phyloP scores from a whole-genome alignment of 441 rosid species.

The Sinapis alba region DNA sequence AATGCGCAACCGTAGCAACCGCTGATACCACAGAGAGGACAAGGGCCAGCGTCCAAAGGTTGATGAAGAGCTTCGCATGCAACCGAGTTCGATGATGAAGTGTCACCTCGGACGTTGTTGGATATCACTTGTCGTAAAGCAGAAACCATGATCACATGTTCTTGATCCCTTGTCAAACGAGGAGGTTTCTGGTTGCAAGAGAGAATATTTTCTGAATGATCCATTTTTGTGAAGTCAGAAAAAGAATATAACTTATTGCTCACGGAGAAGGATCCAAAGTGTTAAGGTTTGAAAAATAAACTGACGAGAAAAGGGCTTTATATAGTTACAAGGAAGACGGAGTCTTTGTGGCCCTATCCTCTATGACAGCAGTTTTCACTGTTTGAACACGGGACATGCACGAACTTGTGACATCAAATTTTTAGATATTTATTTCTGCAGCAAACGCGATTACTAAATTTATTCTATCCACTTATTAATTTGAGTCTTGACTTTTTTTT shows the following conservation, averaged over 20 bases:
- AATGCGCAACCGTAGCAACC: neutral
- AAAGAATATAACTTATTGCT: neutral
- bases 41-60: neutral
- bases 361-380: neutral
- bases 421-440: neutral
- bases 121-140: neutral
- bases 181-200: neutral
- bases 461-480: neutral
- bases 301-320: neutral
- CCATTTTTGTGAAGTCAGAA: neutral
- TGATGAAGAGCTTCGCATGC: neutral
- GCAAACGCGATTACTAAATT: neutral
- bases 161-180: slow-evolving; percentile 1
- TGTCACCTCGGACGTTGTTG: neutral
- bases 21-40: neutral
- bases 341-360: neutral
- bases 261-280: neutral
- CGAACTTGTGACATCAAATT: neutral
- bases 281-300: neutral
- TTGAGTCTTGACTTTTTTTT: neutral
- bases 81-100: neutral
- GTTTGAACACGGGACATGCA: neutral
- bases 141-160: neutral
- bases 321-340: neutral
- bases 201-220: neutral